phyloP scores from a whole-genome alignment of 495 filamentous ascomycete species.

The Alectoria sarmentosa region DNA sequence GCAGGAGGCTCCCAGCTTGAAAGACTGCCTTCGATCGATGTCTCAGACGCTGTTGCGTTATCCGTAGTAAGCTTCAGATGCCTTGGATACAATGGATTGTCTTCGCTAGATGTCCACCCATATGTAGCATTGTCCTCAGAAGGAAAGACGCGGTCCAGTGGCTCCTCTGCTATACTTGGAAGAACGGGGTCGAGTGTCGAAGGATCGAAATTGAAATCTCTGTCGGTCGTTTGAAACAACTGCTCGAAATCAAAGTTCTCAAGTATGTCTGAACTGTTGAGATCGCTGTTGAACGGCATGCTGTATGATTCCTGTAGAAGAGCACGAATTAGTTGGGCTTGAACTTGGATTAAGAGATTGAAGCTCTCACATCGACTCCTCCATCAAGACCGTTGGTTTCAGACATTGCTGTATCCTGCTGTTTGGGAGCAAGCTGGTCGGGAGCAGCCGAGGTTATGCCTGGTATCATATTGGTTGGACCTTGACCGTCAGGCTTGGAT shows the following conservation, averaged over 20 bases:
- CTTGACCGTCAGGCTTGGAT: slow-evolving; percentile 39
- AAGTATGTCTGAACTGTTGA: slow-evolving; percentile 64
- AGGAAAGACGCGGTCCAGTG: too few relatives aligned
- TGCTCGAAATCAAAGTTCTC: slow-evolving; percentile 95
- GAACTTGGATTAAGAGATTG: slow-evolving; percentile 28
- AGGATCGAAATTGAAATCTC: slow-evolving; percentile 45
- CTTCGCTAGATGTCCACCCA: too few relatives aligned
- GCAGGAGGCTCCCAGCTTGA: too few relatives aligned
- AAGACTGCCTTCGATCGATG: too few relatives aligned
- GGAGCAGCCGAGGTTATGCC: slow-evolving; percentile 35
- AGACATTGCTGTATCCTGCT: slow-evolving; percentile 28
- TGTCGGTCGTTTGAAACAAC: slow-evolving; percentile 63
- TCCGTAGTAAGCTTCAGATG: too few relatives aligned
- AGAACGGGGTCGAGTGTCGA: slow-evolving; percentile 44
- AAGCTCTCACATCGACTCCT: slow-evolving; percentile 30
- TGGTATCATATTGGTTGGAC: slow-evolving; percentile 42
- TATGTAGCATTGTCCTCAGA: too few relatives aligned
- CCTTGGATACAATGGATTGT: too few relatives aligned
- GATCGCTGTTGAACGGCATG: slow-evolving; percentile 46
- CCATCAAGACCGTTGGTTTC: slow-evolving; percentile 27
- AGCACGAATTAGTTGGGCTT: slow-evolving; percentile 6
- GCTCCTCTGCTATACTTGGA: too few relatives aligned
- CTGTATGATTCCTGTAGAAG: slow-evolving; percentile 33
- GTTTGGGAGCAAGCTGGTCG: slow-evolving; percentile 38
- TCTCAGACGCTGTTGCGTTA: too few relatives aligned